phyloP scores from a whole-genome alignment of 2,329 filamentous ascomycete genomes.

The Anthostomella pinea region DNA sequence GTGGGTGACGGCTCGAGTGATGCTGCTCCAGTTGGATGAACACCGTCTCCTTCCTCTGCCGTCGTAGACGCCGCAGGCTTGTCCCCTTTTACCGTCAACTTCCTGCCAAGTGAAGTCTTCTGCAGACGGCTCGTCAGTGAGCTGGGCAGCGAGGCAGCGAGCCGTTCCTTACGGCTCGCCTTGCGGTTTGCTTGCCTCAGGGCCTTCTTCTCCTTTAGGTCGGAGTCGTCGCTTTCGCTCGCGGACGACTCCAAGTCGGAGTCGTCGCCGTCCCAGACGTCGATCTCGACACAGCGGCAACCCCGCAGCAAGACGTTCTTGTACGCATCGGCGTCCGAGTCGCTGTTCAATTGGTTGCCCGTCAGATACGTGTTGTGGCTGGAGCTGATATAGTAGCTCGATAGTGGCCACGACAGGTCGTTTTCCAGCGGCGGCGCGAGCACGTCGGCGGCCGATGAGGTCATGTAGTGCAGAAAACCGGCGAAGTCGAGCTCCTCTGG shows the following conservation, averaged over 20 bases:
- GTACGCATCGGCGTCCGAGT: slow-evolving; percentile 85
- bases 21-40: slow-evolving; percentile 4
- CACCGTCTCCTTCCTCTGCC: slow-evolving; percentile 4
- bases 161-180: slow-evolving; percentile 59
- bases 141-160: slow-evolving; percentile 55
- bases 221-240: slow-evolving; percentile 48
- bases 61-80: slow-evolving; percentile 1
- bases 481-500: slow-evolving; percentile 42
- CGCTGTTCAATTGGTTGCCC: slow-evolving; percentile 82
- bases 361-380: slow-evolving; percentile 95
- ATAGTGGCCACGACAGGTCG: slow-evolving; percentile 72
- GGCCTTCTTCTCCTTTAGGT: slow-evolving; percentile 47
- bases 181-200: slow-evolving; percentile 63
- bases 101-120: slow-evolving; percentile 47
- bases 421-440: slow-evolving; percentile 39
- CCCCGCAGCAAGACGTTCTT: slow-evolving; percentile 78
- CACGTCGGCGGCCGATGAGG: slow-evolving; percentile 44
- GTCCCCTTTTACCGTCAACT: slow-evolving; percentile 20
- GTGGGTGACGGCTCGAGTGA: slow-evolving; percentile 21
- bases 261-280: slow-evolving; percentile 90
- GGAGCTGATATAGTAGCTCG: slow-evolving; percentile 90
- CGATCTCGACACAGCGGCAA: slow-evolving; percentile 89
- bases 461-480: slow-evolving; percentile 56
- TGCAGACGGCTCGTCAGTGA: slow-evolving; percentile 45
- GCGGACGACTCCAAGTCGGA: slow-evolving; percentile 61